These are phyloP conservation scores for Baudoinia panamericana DNA, from an alignment of 495 filamentous ascomycete genomes.

Conservation along the genomic window DNA sequence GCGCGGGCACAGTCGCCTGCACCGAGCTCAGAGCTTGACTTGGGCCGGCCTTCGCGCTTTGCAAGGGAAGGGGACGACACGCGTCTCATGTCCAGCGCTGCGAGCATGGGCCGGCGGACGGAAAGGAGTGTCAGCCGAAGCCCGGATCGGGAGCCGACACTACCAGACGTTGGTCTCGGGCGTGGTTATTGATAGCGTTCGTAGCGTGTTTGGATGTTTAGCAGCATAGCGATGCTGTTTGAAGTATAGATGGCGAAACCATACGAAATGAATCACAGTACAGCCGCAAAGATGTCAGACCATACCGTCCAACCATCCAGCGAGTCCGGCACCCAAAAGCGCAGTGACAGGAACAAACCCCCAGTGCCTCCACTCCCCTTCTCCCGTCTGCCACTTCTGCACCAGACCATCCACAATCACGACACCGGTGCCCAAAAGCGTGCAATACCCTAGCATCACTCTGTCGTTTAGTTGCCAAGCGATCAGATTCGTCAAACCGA, in stretches of 20 bases:
- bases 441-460: background rate
- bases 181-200: conserved; percentile 13
- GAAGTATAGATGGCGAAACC: too few species aligned
- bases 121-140: conserved; percentile 13
- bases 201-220: too few species aligned
- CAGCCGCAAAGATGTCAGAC: too few species aligned
- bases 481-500: background rate
- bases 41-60: conserved; percentile 7
- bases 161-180: conserved; percentile 13
- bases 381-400: background rate
- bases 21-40: background rate
- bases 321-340: background rate
- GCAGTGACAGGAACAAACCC: background rate
- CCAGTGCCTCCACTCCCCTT: conserved; percentile 5
- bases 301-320: background rate
- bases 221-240: too few species aligned
- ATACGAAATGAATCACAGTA: too few species aligned
- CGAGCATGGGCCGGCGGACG: conserved; percentile 18
- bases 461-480: background rate
- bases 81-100: conserved; percentile 16
- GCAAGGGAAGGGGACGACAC: conserved; percentile 10
- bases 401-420: conserved; percentile 1
- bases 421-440: background rate
- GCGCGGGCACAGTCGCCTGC: conserved; percentile 6
- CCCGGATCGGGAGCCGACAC: conserved; percentile 14